A percentile compares a stretch with the other conserved stretches of the same genome.
phyloP scores from a whole-genome alignment of 169 alveolate genomes.

The Ichthyophthirius multifiliis region DNA sequence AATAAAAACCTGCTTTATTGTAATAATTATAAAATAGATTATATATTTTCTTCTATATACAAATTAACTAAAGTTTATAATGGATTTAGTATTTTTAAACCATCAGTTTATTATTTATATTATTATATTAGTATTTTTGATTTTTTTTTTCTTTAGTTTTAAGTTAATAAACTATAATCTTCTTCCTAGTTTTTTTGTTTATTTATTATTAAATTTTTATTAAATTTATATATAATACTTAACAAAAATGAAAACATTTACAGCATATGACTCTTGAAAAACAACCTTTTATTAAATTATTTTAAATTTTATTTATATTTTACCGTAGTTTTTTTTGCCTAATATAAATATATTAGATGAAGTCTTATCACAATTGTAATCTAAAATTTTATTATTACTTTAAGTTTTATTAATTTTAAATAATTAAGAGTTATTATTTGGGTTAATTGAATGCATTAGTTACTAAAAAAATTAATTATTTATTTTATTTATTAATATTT shows the following conservation, averaged over 20 bases:
- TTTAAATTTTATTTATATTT: too few species aligned
- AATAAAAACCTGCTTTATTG: conserved; percentile 16
- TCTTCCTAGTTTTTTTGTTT: conserved; percentile 18
- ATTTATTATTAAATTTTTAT: background rate
- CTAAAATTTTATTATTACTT: too few species aligned
- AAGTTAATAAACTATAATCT: conserved; percentile 22
- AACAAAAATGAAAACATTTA: conserved; percentile 29
- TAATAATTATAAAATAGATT: background rate
- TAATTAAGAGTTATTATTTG: too few species aligned
- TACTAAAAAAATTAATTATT: too few species aligned
- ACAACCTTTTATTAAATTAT: background rate
- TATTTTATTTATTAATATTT: too few species aligned
- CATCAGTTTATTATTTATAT: background rate
- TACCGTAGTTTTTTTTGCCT: too few species aligned
- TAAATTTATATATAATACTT: background rate
- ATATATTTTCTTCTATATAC: conserved; percentile 24
- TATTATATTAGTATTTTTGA: conserved; percentile 26
- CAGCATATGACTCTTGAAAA: conserved; percentile 14
- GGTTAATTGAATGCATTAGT: too few species aligned
- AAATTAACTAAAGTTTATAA: conserved; percentile 22
- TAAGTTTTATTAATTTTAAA: too few species aligned
- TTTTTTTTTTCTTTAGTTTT: conserved; percentile 21
- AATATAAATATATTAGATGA: too few species aligned
- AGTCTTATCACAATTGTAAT: too few species aligned
- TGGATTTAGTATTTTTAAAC: conserved; percentile 9